Conservation (phyloP, 805 yeast species). For the Ogataea minuta region DNA sequence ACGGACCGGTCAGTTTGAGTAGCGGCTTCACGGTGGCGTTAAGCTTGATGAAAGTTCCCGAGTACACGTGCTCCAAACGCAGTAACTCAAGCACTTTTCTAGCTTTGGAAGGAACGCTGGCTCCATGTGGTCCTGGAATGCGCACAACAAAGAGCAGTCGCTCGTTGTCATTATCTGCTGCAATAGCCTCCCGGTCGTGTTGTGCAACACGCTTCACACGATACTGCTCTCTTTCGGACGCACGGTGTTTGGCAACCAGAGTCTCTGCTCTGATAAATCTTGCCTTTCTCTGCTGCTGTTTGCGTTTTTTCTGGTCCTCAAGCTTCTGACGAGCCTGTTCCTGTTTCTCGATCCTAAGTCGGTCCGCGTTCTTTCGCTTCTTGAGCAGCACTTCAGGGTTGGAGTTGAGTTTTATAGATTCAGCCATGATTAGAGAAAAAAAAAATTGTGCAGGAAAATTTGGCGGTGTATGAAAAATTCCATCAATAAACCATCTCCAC, state of each 20-base stretch:
- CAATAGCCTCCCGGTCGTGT: conserved; percentile 41
- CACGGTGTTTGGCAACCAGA: conserved; percentile 61
- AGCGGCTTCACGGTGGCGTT: conserved; percentile 60
- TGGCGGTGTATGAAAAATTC: conserved; percentile 4
- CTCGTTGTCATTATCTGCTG: conserved; percentile 35
- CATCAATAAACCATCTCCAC: conserved; percentile 31
- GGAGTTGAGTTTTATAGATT: conserved; percentile 45
- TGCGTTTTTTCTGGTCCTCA: conserved; percentile 44
- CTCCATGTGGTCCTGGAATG: conserved; percentile 61
- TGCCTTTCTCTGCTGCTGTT: conserved; percentile 41
- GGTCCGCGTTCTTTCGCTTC: conserved; percentile 77
- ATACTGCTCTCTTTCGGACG: conserved; percentile 64
- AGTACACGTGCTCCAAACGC: conserved; percentile 57
- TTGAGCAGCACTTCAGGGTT: conserved; percentile 76
- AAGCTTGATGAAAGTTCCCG: conserved; percentile 70
- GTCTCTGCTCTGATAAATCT: conserved; percentile 75
- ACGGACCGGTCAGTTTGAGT: conserved; percentile 67
- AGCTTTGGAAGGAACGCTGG: conserved; percentile 64
- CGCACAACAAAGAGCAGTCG: conserved; percentile 65
- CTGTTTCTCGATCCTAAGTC: conserved; percentile 70
- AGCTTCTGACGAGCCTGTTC: conserved; percentile 55
- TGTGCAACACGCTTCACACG: conserved; percentile 63
- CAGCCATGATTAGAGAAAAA: conserved; percentile 21
- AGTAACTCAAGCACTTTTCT: conserved; percentile 56
- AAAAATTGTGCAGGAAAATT: conserved; percentile 7